Conservation (phyloP, 768 basidiomycete genomes). For the Asterophora parasitica region DNA sequence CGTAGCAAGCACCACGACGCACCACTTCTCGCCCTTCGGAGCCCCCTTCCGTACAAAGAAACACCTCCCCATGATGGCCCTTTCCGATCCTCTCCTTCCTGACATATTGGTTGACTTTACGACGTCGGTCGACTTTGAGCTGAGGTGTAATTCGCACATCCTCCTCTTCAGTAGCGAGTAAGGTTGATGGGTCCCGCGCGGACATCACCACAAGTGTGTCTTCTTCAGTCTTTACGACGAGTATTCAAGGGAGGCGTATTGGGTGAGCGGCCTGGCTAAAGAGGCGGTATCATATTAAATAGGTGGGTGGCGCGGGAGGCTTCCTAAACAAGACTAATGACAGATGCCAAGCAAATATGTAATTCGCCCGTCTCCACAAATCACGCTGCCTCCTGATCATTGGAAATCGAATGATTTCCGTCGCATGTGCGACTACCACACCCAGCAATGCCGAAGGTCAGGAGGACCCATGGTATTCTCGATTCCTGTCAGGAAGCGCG, state of each 20-base stretch:
- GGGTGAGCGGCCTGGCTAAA: background rate
- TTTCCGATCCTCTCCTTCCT: conserved; percentile 32
- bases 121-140: conserved; percentile 29
- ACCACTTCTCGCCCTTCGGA: conserved; percentile 38
- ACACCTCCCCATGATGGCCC: conserved; percentile 55
- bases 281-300: background rate
- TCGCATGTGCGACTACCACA: background rate
- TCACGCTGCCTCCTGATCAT: background rate
- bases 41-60: conserved; percentile 53
- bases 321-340: conserved; percentile 4
- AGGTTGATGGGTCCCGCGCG: background rate
- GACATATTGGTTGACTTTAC: conserved; percentile 68
- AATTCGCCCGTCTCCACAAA: background rate
- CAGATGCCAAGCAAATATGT: conserved; percentile 2
- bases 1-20: conserved; percentile 21
- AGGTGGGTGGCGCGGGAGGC: background rate
- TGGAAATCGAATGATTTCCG: background rate
- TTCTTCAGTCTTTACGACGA: background rate
- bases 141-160: conserved; percentile 42
- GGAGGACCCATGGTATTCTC: background rate
- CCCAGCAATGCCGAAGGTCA: background rate
- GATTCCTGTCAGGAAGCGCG: background rate
- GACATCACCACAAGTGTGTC: background rate
- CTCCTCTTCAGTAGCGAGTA: conserved; percentile 30
- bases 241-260: background rate